Base-by-base conservation (phyloP, 2,329 filamentous ascomycete genomes). In the Tolypocladium guangdongense region DNA sequence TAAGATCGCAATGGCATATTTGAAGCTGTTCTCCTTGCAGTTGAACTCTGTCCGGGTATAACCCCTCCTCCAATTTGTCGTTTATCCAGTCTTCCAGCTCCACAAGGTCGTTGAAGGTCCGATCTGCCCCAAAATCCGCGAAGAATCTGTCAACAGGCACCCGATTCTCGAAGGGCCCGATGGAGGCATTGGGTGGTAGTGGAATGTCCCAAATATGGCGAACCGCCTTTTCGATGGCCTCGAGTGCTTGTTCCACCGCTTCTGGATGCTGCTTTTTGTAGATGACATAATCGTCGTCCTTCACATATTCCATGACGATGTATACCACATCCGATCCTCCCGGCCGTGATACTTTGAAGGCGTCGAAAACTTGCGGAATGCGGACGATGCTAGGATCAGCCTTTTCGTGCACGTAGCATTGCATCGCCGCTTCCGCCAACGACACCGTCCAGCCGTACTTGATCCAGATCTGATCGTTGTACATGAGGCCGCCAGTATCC, bases 281-380 rank as follows among this genome's bases (percentile, higher is more conserved):
- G 20, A 33, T 22, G 2, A 3, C 27, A 33, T 36, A 52, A 43
- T 56, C 52, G 22, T 49, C 50, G 52, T 27, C 52, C 27, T 52
- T 24, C 6, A 54, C n/a, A 43, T 50, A n/a, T 33, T 56, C 52
- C 52, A 56, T 54, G 39, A 52, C 46, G 5, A 56, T 54, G 35
- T 50, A 52, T 41, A 46, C 51, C 32, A 33, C 49, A 7, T 54
- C 6, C 20, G 50, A n/a, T n/a, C n/a, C n/a, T n/a, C n/a, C n/a
- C n/a, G n/a, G 22, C 18, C 7, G 18, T 20, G 32, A 7, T 35
- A 22, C 27, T 14, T 16, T 47, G 33, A 56, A 52, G 22, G 50
- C 49, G 27, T 54, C 52, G 22, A 41, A 48, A 6, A 54, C 38
- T 38, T 41, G 4, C 1, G 55, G 52, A 24, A 56, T 20, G 50